Conservation (phyloP, 2,329 filamentous ascomycete genomes). For the Knoxdaviesia capensis region DNA sequence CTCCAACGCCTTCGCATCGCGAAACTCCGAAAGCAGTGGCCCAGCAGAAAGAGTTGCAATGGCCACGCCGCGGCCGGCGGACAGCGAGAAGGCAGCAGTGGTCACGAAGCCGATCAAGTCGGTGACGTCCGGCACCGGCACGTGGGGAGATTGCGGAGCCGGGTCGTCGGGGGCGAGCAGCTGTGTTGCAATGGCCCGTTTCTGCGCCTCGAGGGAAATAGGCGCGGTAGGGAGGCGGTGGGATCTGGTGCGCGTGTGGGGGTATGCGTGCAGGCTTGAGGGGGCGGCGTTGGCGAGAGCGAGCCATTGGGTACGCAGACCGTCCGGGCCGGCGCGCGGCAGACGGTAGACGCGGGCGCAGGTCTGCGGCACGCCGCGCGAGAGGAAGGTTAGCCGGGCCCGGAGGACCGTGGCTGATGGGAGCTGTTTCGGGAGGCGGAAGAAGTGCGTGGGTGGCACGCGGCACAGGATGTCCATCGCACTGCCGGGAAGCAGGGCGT, state of each 20-base stretch:
- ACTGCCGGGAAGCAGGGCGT: too few relatives aligned
- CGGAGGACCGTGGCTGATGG: constrained; percentile 24
- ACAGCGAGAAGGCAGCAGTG: constrained; percentile 64
- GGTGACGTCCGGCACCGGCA: constrained; percentile 47
- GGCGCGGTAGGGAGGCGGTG: neutral
- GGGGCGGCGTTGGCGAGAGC: constrained; percentile 15
- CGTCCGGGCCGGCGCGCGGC: constrained; percentile 26
- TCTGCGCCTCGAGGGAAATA: constrained; percentile 14
- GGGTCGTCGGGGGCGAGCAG: constrained; percentile 20
- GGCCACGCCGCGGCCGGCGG: constrained; percentile 53
- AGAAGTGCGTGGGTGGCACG: neutral
- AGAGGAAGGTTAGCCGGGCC: constrained; percentile 44
- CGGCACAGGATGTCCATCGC: too few relatives aligned
- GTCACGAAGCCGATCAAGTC: constrained; percentile 86
- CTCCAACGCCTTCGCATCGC: constrained; percentile 1
- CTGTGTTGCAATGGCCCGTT: constrained; percentile 24
- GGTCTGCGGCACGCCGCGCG: constrained; percentile 47
- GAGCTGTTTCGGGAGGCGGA: constrained; percentile 8
- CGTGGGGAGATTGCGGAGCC: constrained; percentile 31
- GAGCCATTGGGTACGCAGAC: constrained; percentile 54
- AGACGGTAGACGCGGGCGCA: constrained; percentile 78
- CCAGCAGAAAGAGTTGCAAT: constrained; percentile 49
- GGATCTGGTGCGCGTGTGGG: constrained; percentile 7
- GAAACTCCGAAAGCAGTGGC: constrained; percentile 24
- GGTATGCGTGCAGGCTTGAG: constrained; percentile 6